These are phyloP conservation scores for Allium sativum DNA, from an alignment of 106 monocot genomes.

Conservation along the genomic window DNA sequence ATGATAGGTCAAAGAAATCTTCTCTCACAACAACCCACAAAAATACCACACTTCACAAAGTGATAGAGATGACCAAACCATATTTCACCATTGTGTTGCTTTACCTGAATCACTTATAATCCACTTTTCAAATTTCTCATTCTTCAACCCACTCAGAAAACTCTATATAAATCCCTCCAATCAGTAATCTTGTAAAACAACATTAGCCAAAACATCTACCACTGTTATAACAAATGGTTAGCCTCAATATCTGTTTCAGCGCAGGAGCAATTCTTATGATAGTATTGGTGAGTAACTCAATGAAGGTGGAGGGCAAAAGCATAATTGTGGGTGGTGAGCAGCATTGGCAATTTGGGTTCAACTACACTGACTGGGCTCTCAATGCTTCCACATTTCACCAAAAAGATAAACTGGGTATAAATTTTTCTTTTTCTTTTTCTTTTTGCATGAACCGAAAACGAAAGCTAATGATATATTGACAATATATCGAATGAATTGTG, in stretches of 20 bases:
- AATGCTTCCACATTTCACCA: constrained; percentile 21
- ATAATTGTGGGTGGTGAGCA: constrained; percentile 25
- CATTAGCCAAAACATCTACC: background rate
- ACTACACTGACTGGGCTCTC: constrained; percentile 36
- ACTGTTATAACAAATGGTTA: background rate
- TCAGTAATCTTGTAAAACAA: background rate
- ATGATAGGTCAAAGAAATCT: too few species aligned
- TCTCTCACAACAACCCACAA: too few species aligned
- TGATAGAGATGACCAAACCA: too few species aligned
- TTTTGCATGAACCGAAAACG: background rate
- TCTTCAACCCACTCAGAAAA: too few species aligned
- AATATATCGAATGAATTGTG: background rate
- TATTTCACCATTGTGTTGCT: too few species aligned
- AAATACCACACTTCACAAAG: too few species aligned
- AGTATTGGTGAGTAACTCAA: background rate
- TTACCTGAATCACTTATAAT: too few species aligned
- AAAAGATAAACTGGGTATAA: constrained; percentile 19
- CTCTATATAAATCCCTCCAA: constrained; percentile 2
- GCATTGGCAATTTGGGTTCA: constrained; percentile 34
- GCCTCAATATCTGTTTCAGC: background rate
- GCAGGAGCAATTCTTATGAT: constrained; percentile 5
- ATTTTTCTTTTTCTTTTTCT: background rate
- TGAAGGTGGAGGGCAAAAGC: background rate
- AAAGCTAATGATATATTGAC: background rate
- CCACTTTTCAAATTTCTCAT: too few species aligned